A percentile compares a stretch with the other conserved stretches of the same genome.
These are phyloP conservation scores for Hylodesmum podocarpum DNA, from an alignment of 306 rosid species.

Conservation along the genomic window DNA sequence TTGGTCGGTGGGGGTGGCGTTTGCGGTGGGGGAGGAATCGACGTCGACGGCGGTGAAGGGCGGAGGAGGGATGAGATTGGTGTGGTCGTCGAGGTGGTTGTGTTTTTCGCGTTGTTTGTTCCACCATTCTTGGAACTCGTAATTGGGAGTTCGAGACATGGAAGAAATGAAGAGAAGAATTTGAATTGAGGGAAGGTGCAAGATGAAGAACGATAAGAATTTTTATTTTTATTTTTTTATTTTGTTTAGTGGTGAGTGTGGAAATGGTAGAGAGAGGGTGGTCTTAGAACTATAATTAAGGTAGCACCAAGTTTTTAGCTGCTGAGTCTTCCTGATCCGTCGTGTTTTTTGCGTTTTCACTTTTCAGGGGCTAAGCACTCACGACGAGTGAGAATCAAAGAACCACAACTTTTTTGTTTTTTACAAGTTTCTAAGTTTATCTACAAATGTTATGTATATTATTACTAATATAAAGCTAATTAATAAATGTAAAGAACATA, in stretches of 20 bases:
- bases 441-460: too few species aligned
- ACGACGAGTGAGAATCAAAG: too few species aligned
- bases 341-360: not conserved
- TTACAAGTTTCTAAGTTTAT: too few species aligned
- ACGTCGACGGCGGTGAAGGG: constrained; percentile 57
- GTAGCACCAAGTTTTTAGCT: constrained; percentile 36
- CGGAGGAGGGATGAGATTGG: not conserved
- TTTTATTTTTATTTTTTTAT: not conserved
- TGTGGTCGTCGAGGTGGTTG: constrained; percentile 32
- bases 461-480: too few species aligned
- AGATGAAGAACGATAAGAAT: not conserved
- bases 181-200: not conserved
- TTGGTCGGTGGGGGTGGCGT: constrained; percentile 39
- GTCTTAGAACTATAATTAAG: constrained; percentile 28
- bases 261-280: not conserved
- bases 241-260: not conserved
- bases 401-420: too few species aligned
- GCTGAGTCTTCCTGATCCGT: not conserved
- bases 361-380: not conserved
- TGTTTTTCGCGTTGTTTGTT: constrained; percentile 71
- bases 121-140: constrained; percentile 99
- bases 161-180: not conserved
- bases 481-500: too few species aligned
- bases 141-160: constrained; percentile 81
- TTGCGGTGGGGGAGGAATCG: not conserved